Percentiles rank a stretch among this genome's conserved stretches.
Conservation (phyloP, 1,284 basidiomycete species). For the Rhodotorula sp. region DNA sequence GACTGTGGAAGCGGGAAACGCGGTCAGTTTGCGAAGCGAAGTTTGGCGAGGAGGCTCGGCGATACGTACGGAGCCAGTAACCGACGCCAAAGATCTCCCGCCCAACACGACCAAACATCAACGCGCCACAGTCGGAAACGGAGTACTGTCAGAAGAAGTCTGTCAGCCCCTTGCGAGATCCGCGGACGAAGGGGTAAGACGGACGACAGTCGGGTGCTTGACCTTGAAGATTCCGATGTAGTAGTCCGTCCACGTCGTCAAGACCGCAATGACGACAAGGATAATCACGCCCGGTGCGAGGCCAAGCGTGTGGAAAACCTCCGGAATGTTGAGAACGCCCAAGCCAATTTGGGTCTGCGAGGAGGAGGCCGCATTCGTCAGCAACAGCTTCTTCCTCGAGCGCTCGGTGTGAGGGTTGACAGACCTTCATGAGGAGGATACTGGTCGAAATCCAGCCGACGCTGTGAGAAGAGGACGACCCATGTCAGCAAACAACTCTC, state of each 20-base stretch:
- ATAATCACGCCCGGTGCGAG: constrained; percentile 25
- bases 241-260: constrained; percentile 20
- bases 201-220: constrained; percentile 22
- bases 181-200: too few relatives aligned
- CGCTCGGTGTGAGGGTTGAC: not conserved
- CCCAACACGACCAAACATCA: constrained; percentile 23
- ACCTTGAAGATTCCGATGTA: constrained; percentile 28
- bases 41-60: too few relatives aligned
- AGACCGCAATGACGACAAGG: constrained; percentile 20
- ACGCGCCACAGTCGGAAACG: constrained; percentile 24
- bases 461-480: not conserved
- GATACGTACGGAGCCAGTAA: constrained; percentile 19
- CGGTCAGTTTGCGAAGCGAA: not conserved
- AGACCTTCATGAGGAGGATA: constrained; percentile 10
- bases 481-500: too few relatives aligned
- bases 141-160: constrained; percentile 3
- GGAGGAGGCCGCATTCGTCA: too few relatives aligned
- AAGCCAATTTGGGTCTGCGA: constrained; percentile 8
- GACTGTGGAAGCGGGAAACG: constrained; percentile 1
- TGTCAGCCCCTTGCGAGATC: not conserved
- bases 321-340: constrained; percentile 22
- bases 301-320: constrained; percentile 19
- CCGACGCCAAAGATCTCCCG: constrained; percentile 23
- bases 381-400: not conserved
- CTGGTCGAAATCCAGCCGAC: constrained; percentile 18